Percentiles rank a stretch among this genome's conserved stretches.
Conservation (phyloP, 2,329 filamentous ascomycete species). For the Sclerotinia trifoliorum region DNA sequence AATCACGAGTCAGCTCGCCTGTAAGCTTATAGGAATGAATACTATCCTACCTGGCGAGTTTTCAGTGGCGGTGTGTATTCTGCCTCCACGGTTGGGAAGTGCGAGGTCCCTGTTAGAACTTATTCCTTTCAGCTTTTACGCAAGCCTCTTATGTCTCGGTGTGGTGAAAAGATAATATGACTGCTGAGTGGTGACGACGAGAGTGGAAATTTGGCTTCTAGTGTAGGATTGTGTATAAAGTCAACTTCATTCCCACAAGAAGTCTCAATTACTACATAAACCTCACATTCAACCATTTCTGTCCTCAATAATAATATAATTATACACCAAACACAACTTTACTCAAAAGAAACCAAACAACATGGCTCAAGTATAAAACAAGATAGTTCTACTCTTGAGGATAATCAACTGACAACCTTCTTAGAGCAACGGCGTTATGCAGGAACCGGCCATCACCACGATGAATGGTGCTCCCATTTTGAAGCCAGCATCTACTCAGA, state of each 20-base stretch:
- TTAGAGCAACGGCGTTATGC: neutral
- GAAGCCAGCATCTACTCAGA: slow-evolving; percentile 5
- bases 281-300: accelerated
- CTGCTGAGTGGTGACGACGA: neutral
- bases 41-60: neutral
- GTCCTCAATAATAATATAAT: neutral
- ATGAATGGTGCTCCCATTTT: slow-evolving; percentile 6
- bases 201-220: neutral
- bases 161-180: neutral
- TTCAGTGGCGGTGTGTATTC: neutral
- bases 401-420: neutral
- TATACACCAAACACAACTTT: neutral
- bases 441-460: slow-evolving; percentile 2
- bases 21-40: neutral
- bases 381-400: too few species aligned
- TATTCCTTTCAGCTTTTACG: neutral
- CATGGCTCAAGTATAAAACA: neutral
- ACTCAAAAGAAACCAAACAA: neutral
- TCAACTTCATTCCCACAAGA: neutral
- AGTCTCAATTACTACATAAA: neutral
- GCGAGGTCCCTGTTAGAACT: neutral
- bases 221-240: neutral
- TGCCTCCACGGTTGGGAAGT: neutral
- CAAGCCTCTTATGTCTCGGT: neutral
- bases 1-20: neutral